These are phyloP conservation scores for Thielaviopsis euricoi DNA, from an alignment of 2,329 filamentous ascomycete genomes.

Conservation along the genomic window DNA sequence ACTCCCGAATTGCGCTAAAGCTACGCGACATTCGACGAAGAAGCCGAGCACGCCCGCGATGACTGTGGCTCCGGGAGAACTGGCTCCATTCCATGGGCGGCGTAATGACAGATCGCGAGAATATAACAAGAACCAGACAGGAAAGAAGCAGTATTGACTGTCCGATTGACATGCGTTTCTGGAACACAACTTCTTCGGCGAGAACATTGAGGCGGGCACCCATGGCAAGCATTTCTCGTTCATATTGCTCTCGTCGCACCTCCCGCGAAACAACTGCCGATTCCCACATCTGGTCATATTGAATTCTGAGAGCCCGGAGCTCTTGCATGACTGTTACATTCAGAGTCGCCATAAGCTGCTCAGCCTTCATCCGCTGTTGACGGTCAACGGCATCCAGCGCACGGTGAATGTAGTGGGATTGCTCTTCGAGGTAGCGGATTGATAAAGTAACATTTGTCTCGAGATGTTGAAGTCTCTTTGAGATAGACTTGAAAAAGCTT, in stretches of 20 bases:
- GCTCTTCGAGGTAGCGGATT: conserved; percentile 90
- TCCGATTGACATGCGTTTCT: conserved; percentile 84
- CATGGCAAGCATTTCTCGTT: conserved; percentile 69
- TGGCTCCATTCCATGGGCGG: conserved; percentile 7
- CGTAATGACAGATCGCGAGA: conserved; percentile 31
- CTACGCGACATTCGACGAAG: background rate
- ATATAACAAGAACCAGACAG: conserved; percentile 76
- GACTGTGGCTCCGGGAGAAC: background rate
- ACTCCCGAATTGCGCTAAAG: background rate
- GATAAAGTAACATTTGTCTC: conserved; percentile 88
- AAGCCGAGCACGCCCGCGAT: background rate
- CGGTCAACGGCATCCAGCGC: conserved; percentile 77
- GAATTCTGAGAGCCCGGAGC: conserved; percentile 56
- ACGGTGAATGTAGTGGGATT: conserved; percentile 77
- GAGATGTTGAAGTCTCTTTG: conserved; percentile 78
- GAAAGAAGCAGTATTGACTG: conserved; percentile 77
- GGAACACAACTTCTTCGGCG: conserved; percentile 77
- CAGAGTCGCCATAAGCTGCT: conserved; percentile 64
- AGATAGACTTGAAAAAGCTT: conserved; percentile 92
- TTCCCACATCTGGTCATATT: conserved; percentile 96
- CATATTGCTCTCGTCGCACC: conserved; percentile 68
- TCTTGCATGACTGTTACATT: conserved; percentile 78
- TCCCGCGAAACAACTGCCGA: conserved; percentile 86
- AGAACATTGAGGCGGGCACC: conserved; percentile 67
- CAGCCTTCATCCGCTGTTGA: conserved; percentile 69